A percentile compares a stretch with the other conserved stretches of the same genome.
Evolutionary conservation across 129 eudicot genomes (phyloP).

Genomic region (Pseudognaphalium luteoalbum): DNA sequence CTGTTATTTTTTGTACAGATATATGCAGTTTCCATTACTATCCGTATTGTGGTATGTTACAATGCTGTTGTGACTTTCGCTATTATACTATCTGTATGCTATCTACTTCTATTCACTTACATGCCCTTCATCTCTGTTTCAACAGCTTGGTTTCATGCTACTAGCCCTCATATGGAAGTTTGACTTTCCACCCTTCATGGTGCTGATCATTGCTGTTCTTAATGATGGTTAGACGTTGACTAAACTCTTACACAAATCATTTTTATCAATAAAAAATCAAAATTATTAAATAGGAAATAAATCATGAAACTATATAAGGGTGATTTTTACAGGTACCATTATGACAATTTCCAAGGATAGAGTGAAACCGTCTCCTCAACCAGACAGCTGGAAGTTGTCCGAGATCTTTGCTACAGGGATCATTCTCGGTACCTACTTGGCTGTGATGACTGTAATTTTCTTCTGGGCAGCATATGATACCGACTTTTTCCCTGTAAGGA

Average conservation of each 20-base stretch:
- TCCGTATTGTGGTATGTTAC: conserved; percentile 84
- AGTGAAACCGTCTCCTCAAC: conserved; percentile 73
- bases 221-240: conserved; percentile 55
- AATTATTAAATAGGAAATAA: not conserved
- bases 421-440: conserved; percentile 71
- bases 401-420: conserved; percentile 81
- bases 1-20: conserved; percentile 50
- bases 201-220: conserved; percentile 70
- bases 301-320: not conserved
- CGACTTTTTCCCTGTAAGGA: conserved; percentile 61
- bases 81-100: conserved; percentile 10
- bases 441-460: conserved; percentile 82
- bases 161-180: conserved; percentile 81
- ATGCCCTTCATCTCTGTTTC: conserved; percentile 15
- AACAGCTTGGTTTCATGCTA: conserved; percentile 83
- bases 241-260: not conserved
- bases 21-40: conserved; percentile 88
- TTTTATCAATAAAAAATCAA: not conserved
- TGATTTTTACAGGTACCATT: conserved; percentile 52
- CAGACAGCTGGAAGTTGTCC: conserved; percentile 76
- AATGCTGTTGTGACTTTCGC: conserved; percentile 11
- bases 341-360: conserved; percentile 82
- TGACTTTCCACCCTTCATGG: conserved; percentile 88
- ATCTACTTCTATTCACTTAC: conserved; percentile 18
- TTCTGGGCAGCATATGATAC: conserved; percentile 74